Base-by-base conservation (phyloP, 208 protist genomes). In the Angomonas deanei region DNA sequence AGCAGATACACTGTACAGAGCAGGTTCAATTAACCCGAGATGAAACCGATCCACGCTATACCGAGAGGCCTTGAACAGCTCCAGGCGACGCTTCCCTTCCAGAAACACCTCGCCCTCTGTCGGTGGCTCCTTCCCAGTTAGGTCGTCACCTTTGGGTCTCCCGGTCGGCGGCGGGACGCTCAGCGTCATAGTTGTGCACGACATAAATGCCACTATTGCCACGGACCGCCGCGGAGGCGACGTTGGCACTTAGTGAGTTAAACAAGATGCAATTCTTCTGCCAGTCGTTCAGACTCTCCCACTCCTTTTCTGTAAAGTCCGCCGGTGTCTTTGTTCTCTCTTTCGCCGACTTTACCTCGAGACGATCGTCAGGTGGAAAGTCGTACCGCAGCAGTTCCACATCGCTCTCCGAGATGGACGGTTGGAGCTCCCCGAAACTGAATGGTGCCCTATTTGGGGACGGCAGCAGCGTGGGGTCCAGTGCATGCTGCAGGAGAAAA, bases 371-470 rank as follows among this genome's bases (percentile, higher is more conserved):
- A 8, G 50, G 3, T 3, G 23, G 3, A 4, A 11, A 4, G 13
- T 10, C 15, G 17, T 56, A 26, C 21, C 50, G 50, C 8, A 26
- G 28, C 50, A 13, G 63, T 15, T 75, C 46, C 53, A 92, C 66
- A 39, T 94, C 88, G 23, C 56, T 55, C 10, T 68, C 63, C 2
- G 72, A 74, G 6, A 92, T 46, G 17, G 60, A 66, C 10, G 80
- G 76, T 8, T 36, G 33, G 3, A 72, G 17, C 47, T 92, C 85
- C 21, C 78, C 71, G 54, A 86, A 83, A 63, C 78, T 88, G 57
- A 91, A 94, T 0, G 83, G 88, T 24, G 66, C 73, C 39, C 58
- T 56, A 32, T 94, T 82, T 34, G 88, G 76, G 0, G 63, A 74
- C 6, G 78, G 66, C 34, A 87, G 67, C 0, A 62, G 56, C 0